Evolutionary conservation across 2,329 filamentous ascomycete genomes (phyloP).

Genomic region (Talaromyces piceae): DNA sequence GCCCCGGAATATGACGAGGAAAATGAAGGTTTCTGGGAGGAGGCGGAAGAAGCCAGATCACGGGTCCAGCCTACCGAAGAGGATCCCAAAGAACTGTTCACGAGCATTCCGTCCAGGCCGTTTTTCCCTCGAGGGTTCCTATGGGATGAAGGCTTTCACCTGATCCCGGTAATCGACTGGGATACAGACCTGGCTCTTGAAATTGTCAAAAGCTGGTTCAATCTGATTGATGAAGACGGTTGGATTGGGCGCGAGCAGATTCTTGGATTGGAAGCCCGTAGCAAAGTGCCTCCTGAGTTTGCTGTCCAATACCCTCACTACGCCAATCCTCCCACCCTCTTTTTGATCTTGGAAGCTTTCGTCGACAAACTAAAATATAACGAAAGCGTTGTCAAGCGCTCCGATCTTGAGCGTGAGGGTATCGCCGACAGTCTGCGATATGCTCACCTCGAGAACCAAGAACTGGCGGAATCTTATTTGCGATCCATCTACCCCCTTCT

Average conservation of each 20-base stretch:
- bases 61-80: constrained; percentile 63
- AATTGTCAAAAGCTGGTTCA: constrained; percentile 92
- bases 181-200: constrained; percentile 81
- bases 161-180: constrained; percentile 87
- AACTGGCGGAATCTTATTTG: constrained; percentile 64
- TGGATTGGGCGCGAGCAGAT: constrained; percentile 98
- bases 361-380: constrained; percentile 64
- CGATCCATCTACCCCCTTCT: constrained; percentile 76
- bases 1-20: constrained; percentile 93
- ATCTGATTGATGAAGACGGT: constrained; percentile 89
- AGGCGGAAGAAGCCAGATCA: constrained; percentile 69
- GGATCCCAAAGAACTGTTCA: constrained; percentile 82
- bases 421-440: constrained; percentile 48
- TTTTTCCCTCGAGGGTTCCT: constrained; percentile 97
- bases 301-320: constrained; percentile 95
- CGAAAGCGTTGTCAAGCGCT: constrained; percentile 20
- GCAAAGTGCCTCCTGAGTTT: constrained; percentile 89
- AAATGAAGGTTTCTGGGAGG: constrained; percentile 91
- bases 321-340: constrained; percentile 91
- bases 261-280: constrained; percentile 80
- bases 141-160: constrained; percentile 97
- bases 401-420: constrained; percentile 17
- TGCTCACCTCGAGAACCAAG: constrained; percentile 59
- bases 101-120: constrained; percentile 80
- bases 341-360: constrained; percentile 78